Base-by-base conservation (phyloP, 129 eudicot species). In the Centella asiatica region DNA sequence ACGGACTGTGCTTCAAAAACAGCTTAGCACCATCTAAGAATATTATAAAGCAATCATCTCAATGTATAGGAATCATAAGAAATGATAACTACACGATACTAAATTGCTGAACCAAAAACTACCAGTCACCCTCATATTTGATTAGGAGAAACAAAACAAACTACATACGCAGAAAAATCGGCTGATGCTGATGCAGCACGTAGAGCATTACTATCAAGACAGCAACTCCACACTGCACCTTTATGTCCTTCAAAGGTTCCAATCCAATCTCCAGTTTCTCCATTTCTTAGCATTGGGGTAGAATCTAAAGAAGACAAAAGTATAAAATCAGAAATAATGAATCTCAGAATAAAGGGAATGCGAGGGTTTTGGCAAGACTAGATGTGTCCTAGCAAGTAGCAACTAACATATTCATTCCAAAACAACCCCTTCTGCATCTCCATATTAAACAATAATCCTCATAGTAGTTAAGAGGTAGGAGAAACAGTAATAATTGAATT, bases 171-270 rank as follows among this genome's bases (percentile, higher is more conserved):
- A 56, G 89, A 49, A 57, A 88, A 88, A 66, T 88, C 96, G 27
- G 96, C 96, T 64, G 96, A 88, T 18, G 87, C 96, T 39, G 96
- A 73, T 52, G 96, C 97, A 73, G 95, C 90, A 50, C 83, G 85
- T 61, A 85, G 67, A 13, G 97, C 95, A 65, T 76, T 69, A 28
- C 65, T 76, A 73, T 89, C 97, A 34, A 89, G 66, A 58, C 95
- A 82, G 74, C 95, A 77, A 67, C 95, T 82, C 97, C 95, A 89
- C 4, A 89, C 97, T 18, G 90, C 94, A 70, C 95, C 94, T 80
- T 85, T 85, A 64, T 89, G 97, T 62, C 97, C 97, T 72, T 79
- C 74, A 72, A 89, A 89, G 66, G 90, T 85, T 54, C 94, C 95
- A 65, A 85, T 82, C 95, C 95, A 89, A 27, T 85, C 90, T 46